Percentiles rank a stretch among this genome's conserved stretches.
Evolutionary conservation across 441 rosid genomes (phyloP).

Genomic region (Breynia disticha): DNA sequence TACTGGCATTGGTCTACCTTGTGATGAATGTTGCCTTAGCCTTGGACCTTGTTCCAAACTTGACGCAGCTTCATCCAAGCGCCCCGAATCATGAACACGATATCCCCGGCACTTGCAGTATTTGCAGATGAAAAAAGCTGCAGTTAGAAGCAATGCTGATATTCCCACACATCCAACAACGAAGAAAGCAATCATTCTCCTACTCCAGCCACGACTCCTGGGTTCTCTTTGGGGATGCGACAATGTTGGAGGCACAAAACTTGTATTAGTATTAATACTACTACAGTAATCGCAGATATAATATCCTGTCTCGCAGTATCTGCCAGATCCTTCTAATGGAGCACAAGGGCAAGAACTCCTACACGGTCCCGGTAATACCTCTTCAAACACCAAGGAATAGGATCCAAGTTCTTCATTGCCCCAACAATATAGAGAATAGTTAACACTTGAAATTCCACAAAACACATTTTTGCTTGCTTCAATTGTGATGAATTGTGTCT

Average conservation of each 20-base stretch:
- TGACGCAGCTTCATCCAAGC: conserved; percentile 28
- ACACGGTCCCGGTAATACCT: conserved; percentile 45
- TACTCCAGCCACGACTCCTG: conserved; percentile 22
- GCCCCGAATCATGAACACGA: conserved; percentile 69
- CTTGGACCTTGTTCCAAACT: conserved; percentile 3
- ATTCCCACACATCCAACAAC: conserved; percentile 61
- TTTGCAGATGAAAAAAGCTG: conserved; percentile 32
- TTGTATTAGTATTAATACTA: too few species aligned
- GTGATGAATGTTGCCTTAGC: conserved; percentile 10
- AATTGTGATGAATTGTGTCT: conserved; percentile 20
- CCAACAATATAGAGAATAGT: conserved; percentile 51
- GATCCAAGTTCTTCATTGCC: conserved; percentile 22
- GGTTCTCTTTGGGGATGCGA: background rate
- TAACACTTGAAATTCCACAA: conserved; percentile 28
- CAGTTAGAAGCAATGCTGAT: conserved; percentile 24
- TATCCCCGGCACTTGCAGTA: conserved; percentile 37
- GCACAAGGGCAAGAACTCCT: conserved; percentile 21
- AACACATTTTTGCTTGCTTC: conserved; percentile 43
- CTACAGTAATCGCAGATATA: conserved; percentile 21
- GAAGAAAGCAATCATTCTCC: conserved; percentile 36
- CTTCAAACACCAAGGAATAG: conserved; percentile 17
- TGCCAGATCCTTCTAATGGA: conserved; percentile 17
- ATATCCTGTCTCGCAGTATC: conserved; percentile 18
- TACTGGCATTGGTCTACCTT: conserved; percentile 22
- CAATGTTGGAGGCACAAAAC: background rate